These are phyloP conservation scores for Volvariella surrecta DNA, from an alignment of 1,284 basidiomycete species.

Conservation along the genomic window DNA sequence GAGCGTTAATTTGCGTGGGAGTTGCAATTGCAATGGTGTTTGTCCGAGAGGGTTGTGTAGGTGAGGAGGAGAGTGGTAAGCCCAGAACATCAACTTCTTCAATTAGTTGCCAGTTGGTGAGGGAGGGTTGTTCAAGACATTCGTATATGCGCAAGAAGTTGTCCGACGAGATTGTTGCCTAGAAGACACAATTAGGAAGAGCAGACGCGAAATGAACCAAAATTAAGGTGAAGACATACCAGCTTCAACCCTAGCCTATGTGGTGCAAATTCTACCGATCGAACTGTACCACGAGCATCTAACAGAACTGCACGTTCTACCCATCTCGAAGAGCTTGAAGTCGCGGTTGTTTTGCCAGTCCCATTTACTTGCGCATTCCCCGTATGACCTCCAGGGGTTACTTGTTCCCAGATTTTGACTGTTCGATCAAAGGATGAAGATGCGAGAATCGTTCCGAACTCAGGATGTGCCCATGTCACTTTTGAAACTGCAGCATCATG, in stretches of 20 bases:
- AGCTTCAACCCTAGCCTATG: constrained; percentile 82
- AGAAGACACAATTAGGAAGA: constrained; percentile 1
- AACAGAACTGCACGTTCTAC: constrained; percentile 66
- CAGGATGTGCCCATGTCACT: constrained; percentile 84
- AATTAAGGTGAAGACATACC: constrained; percentile 34
- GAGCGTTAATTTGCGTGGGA: constrained; percentile 53
- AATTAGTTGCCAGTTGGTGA: constrained; percentile 71
- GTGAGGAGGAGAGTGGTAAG: constrained; percentile 38
- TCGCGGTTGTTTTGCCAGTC: constrained; percentile 16
- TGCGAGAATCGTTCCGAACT: constrained; percentile 80
- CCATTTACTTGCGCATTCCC: constrained; percentile 18
- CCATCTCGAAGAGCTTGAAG: constrained; percentile 50
- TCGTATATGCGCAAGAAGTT: constrained; percentile 84
- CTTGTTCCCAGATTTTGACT: constrained; percentile 86
- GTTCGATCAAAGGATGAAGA: constrained; percentile 84
- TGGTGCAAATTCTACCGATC: constrained; percentile 80
- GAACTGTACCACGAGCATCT: constrained; percentile 79
- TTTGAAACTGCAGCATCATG: constrained; percentile 82
- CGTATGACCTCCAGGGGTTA: constrained; percentile 22
- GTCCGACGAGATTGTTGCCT: constrained; percentile 86
- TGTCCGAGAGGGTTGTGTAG: constrained; percentile 32
- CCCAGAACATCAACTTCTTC: constrained; percentile 73
- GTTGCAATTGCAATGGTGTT: constrained; percentile 53
- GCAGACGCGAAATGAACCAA: not conserved
- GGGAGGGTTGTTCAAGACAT: constrained; percentile 76